A percentile compares a stretch with the other conserved stretches of the same genome.
Conservation (phyloP, 192 early-diverging fungal species). For the Linnemannia schmuckeri region DNA sequence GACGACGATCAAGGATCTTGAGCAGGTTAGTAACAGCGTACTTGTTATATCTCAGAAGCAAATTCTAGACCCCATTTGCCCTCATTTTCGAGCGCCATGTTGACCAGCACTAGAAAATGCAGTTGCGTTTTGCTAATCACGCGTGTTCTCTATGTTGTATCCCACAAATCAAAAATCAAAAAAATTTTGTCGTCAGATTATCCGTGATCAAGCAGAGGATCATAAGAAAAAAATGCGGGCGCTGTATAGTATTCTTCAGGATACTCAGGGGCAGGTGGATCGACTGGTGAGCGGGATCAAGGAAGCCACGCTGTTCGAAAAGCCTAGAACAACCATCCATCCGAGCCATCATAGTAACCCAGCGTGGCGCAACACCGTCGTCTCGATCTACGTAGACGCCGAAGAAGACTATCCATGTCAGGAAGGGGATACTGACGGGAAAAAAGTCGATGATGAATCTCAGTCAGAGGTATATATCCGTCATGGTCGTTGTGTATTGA, state of each 20-base stretch:
- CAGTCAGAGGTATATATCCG: slow-evolving; percentile 11
- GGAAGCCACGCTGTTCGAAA: slow-evolving; percentile 36
- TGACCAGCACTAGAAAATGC: not conserved
- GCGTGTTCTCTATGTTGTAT: no score
- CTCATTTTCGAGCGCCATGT: not conserved
- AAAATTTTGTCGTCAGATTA: slow-evolving; percentile 13
- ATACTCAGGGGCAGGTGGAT: slow-evolving; percentile 42
- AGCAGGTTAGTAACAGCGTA: slow-evolving; percentile 18
- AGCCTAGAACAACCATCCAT: slow-evolving; percentile 15
- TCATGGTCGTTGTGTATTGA: no score
- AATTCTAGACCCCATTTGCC: no score
- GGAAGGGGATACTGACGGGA: not conserved
- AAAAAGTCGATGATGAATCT: not conserved
- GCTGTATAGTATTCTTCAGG: slow-evolving; percentile 39
- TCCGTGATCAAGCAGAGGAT: slow-evolving; percentile 41
- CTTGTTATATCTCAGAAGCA: no score
- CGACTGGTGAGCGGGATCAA: slow-evolving; percentile 31
- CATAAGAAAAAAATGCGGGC: slow-evolving; percentile 44
- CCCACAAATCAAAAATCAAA: no score
- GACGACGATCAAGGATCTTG: slow-evolving; percentile 53
- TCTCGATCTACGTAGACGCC: slow-evolving; percentile 50
- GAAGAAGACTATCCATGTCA: slow-evolving; percentile 37
- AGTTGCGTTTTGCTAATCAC: not conserved
- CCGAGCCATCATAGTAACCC: slow-evolving; percentile 14
- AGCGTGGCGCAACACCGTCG: slow-evolving; percentile 39